phyloP scores from a whole-genome alignment of 352 stramenopile species.

The Phytophthora gonapodyides region DNA sequence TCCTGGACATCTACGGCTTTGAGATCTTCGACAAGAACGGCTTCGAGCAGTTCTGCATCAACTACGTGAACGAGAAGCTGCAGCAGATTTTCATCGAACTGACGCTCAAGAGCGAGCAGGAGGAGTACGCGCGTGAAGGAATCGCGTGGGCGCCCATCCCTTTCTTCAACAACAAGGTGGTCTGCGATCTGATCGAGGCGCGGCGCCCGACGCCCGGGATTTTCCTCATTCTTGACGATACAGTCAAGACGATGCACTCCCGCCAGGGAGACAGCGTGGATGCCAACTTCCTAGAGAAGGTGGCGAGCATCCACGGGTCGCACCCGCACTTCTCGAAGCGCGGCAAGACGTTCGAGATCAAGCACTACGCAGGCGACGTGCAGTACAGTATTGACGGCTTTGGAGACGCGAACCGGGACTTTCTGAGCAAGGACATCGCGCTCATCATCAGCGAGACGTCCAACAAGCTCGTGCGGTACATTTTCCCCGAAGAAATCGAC shows the following conservation, averaged over 20 bases:
- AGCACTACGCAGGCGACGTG: conserved; percentile 87
- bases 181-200: conserved; percentile 86
- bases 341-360: conserved; percentile 84
- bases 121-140: conserved; percentile 96
- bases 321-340: conserved; percentile 86
- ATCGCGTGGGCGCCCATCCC: conserved; percentile 91
- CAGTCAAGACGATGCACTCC: conserved; percentile 88
- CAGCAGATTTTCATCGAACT: conserved; percentile 94
- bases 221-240: conserved; percentile 87
- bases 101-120: conserved; percentile 89
- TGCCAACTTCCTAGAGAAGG: conserved; percentile 83
- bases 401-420: conserved; percentile 83
- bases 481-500: conserved; percentile 85
- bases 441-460: conserved; percentile 80
- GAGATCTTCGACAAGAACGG: conserved; percentile 95
- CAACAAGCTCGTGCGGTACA: conserved; percentile 88
- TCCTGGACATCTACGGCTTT: conserved; percentile 98
- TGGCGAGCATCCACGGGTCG: conserved; percentile 59
- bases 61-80: conserved; percentile 95
- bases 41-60: conserved; percentile 97
- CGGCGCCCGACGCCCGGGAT: conserved; percentile 74
- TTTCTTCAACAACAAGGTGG: conserved; percentile 95
- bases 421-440: conserved; percentile 83
- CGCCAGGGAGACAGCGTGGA: conserved; percentile 81
- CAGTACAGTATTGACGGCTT: conserved; percentile 86